phyloP scores from a whole-genome alignment of 78 protist species.

The Ministeria vibrans region DNA sequence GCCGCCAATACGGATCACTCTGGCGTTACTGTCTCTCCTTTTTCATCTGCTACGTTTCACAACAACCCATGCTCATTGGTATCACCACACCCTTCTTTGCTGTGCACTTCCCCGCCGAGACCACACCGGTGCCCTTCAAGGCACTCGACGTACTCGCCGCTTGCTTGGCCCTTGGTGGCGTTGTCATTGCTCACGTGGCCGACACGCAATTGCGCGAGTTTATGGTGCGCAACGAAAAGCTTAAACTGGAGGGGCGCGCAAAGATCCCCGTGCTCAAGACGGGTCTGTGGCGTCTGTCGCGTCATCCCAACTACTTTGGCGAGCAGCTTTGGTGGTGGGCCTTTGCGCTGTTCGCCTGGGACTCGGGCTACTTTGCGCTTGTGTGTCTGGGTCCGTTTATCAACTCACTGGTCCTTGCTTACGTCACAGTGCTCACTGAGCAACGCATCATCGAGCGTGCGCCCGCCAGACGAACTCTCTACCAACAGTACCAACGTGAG shows the following conservation, averaged over 20 bases:
- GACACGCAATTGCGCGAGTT: slow-evolving; percentile 4
- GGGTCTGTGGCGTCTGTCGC: slow-evolving; percentile 23
- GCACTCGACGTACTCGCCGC: not conserved
- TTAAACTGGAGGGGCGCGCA: not conserved
- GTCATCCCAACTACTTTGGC: slow-evolving; percentile 31
- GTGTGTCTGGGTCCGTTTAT: too few relatives aligned
- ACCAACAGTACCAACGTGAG: too few relatives aligned
- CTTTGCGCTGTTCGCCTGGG: not conserved
- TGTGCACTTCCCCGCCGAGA: not conserved
- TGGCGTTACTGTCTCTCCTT: not conserved
- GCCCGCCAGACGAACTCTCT: too few relatives aligned
- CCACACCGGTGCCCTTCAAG: not conserved
- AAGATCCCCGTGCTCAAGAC: not conserved
- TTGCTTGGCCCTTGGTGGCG: not conserved
- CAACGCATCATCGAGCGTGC: too few relatives aligned
- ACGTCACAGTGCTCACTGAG: too few relatives aligned
- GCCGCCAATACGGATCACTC: not conserved
- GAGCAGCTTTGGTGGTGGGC: slow-evolving; percentile 13
- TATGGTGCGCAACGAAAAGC: not conserved
- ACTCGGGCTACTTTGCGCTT: too few relatives aligned
- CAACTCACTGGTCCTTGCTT: too few relatives aligned
- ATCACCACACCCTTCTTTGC: not conserved
- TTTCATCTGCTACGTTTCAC: not conserved
- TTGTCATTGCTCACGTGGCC: not conserved
- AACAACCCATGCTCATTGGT: slow-evolving; percentile 13